Conservation (phyloP, 2,329 filamentous ascomycete genomes). For the Pyrenophora graminea region DNA sequence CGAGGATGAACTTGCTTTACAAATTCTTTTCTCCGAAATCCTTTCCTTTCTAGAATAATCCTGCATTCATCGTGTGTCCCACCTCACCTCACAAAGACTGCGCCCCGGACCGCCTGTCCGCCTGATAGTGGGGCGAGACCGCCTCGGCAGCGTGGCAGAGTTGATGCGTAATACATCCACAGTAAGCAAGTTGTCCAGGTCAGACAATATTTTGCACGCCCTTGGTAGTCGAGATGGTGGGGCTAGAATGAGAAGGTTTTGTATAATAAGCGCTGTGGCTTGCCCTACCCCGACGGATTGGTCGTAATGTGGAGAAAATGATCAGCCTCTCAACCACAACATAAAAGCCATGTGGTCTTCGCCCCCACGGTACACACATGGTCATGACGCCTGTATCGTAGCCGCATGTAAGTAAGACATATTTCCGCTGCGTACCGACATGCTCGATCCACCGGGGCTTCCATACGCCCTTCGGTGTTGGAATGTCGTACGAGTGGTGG, state of each 20-base stretch:
- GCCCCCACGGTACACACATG: slow-evolving; percentile 1
- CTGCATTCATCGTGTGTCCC: not conserved
- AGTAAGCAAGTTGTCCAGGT: not conserved
- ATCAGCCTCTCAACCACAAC: slow-evolving; percentile 19
- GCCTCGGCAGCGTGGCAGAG: not conserved
- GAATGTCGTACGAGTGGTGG: not conserved
- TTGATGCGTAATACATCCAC: not conserved
- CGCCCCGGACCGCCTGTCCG: slow-evolving; percentile 1
- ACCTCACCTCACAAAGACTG: not conserved
- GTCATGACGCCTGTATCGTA: not conserved
- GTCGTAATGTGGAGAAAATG: slow-evolving; percentile 4
- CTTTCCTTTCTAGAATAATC: not conserved
- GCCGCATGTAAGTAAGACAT: slow-evolving; percentile 8
- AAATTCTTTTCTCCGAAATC: not conserved
- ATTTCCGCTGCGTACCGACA: not conserved
- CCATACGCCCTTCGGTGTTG: not conserved
- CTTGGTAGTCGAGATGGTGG: not conserved
- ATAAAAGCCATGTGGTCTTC: slow-evolving; percentile 3
- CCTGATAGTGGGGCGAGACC: not conserved
- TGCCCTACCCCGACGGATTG: slow-evolving; percentile 1
- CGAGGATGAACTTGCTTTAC: not conserved
- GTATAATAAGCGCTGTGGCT: slow-evolving; percentile 11
- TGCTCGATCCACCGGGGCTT: not conserved
- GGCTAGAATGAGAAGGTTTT: not conserved
- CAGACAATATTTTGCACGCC: not conserved